Conservation (phyloP, 2,329 filamentous ascomycete species). For the Nemania diffusa region DNA sequence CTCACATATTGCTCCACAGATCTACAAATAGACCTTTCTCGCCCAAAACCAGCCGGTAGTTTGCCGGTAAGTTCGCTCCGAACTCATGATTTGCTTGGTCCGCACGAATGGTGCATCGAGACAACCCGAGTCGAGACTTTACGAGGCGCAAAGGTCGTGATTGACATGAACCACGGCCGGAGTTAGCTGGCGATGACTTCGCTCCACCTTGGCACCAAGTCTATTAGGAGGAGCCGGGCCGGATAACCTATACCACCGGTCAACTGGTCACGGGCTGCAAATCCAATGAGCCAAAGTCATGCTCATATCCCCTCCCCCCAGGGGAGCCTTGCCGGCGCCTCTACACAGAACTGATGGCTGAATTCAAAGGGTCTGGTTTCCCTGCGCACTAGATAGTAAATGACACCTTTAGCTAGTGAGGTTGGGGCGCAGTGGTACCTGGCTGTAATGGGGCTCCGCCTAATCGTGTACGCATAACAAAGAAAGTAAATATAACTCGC, state of each 20-base stretch:
- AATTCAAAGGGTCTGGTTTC: conserved; percentile 19
- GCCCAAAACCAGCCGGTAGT: conserved; percentile 17
- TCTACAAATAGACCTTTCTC: conserved; percentile 33
- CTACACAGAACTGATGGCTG: conserved; percentile 14
- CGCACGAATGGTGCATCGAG: conserved; percentile 5
- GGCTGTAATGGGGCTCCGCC: too few relatives aligned
- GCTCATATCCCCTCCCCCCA: conserved; percentile 5
- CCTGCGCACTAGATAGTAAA: conserved; percentile 15
- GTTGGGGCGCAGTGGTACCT: too few relatives aligned
- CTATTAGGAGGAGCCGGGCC: conserved; percentile 27
- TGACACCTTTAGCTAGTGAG: conserved; percentile 4
- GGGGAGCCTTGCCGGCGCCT: conserved; percentile 16
- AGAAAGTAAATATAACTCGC: too few relatives aligned
- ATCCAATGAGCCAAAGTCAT: conserved; percentile 16
- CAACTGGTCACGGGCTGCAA: conserved; percentile 24
- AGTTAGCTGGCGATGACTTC: conserved; percentile 10
- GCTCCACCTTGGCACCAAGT: conserved; percentile 6
- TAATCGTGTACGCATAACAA: too few relatives aligned
- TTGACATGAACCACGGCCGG: not conserved
- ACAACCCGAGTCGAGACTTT: conserved; percentile 3
- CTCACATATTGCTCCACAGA: conserved; percentile 23
- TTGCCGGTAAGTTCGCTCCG: conserved; percentile 24
- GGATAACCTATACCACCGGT: conserved; percentile 23
- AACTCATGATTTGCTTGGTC: conserved; percentile 1
- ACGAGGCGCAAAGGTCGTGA: conserved; percentile 13